Evolutionary conservation across 768 basidiomycete species (phyloP).

Genomic region (Podaxis sp.): DNA sequence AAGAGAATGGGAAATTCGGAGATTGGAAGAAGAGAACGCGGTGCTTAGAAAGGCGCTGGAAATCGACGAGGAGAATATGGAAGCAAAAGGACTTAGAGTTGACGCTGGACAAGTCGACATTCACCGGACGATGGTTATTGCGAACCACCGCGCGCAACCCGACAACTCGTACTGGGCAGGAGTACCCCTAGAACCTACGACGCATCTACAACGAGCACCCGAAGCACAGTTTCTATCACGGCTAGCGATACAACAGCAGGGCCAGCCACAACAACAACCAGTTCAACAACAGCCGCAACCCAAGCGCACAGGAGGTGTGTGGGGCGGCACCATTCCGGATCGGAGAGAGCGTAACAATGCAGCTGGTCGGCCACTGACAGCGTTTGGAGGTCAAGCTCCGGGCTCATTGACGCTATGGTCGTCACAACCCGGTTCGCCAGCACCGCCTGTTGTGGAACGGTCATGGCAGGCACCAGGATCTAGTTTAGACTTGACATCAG

Average conservation of each 20-base stretch:
- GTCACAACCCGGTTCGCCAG: slow-evolving; percentile 40
- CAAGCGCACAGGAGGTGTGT: slow-evolving; percentile 32
- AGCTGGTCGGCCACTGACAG: slow-evolving; percentile 41
- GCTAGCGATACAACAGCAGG: slow-evolving; percentile 17
- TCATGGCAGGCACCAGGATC: slow-evolving; percentile 44
- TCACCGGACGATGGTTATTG: slow-evolving; percentile 31
- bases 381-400: slow-evolving; percentile 51
- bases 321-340: slow-evolving; percentile 13
- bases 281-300: slow-evolving; percentile 31
- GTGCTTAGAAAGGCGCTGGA: slow-evolving; percentile 72
- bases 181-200: slow-evolving; percentile 15
- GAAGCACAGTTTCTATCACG: slow-evolving; percentile 14
- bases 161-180: slow-evolving; percentile 16
- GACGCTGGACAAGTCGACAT: slow-evolving; percentile 50
- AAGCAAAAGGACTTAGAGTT: slow-evolving; percentile 50
- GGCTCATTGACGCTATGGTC: slow-evolving; percentile 46
- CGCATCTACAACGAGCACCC: slow-evolving; percentile 24
- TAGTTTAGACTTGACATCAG: slow-evolving; percentile 38
- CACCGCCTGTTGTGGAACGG: slow-evolving; percentile 42
- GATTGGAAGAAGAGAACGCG: slow-evolving; percentile 83
- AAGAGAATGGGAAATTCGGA: slow-evolving; percentile 82
- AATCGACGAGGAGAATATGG: slow-evolving; percentile 62
- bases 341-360: slow-evolving; percentile 14
- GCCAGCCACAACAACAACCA: slow-evolving; percentile 29
- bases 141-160: slow-evolving; percentile 8